Evolutionary conservation across 495 filamentous ascomycete genomes (phyloP), one percentile per base, ranked within the genome.

Genomic region (Jackrogersella multiformis): DNA sequence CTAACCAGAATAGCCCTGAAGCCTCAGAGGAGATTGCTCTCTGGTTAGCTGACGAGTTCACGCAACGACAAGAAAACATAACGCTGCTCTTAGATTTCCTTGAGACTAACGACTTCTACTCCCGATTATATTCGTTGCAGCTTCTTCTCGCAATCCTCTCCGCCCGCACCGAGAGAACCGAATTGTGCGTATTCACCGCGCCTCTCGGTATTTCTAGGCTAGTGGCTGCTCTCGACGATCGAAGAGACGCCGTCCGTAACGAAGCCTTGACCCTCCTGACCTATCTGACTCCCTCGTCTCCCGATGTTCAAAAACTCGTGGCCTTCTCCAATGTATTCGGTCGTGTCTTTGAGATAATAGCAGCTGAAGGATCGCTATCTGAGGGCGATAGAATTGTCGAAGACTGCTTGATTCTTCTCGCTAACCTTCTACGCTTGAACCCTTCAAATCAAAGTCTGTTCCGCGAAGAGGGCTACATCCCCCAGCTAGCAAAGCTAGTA

Each of bases 41-140:
- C 5, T 98, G 94, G 94, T 84, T 99, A 56, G 94, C 95, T 46
- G 95, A 99, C 79, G 94, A 97, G 76, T 99, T 99, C 71, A 98
- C 96, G 28, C 93, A 97, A 85, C 91, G 93, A 68, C 94, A 98
- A 89, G 95, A 98, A 78, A 98, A 99, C 78, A 95, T 98, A 59
- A 96, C 92, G 0, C 80, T 94, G 34, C 84, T 99, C 41, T 85
- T 98, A 54, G 92, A 95, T 68, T 89, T 99, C 30, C 82, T 99
- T 18, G 94, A 97, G 68, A 86, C 88, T 38, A 82, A 82, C 55
- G 95, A 99, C 64, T 97, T 97, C 76, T 97, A 96, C 78, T 93
- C 93, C 8, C 89, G 95, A 7, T 86, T 98, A 1, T 97, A 98
- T 77, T 93, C 92, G 12, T 75, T 98, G 46, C 93, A 97, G 79